Conservation (phyloP, 495 filamentous ascomycete genomes). For the Copromyces sp. region DNA sequence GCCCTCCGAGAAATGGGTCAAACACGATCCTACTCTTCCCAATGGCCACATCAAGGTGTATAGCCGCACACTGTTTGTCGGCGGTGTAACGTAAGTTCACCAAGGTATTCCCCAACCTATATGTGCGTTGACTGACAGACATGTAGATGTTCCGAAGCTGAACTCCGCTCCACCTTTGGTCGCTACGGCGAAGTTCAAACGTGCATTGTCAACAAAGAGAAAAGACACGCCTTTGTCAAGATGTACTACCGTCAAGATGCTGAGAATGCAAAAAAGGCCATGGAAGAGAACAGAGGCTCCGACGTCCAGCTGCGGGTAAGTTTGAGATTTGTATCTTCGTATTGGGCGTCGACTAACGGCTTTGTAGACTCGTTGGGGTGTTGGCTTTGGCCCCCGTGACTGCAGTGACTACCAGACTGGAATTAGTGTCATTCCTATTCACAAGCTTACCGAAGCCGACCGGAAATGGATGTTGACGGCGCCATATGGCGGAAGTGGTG, state of each 20-base stretch:
- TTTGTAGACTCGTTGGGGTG: conserved; percentile 82
- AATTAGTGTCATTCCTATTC: conserved; percentile 86
- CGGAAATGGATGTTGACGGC: conserved; percentile 95
- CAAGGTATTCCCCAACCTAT: conserved; percentile 8
- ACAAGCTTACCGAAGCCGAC: conserved; percentile 88
- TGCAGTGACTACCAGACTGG: conserved; percentile 93
- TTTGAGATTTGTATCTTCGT: conserved; percentile 7
- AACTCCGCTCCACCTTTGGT: conserved; percentile 67
- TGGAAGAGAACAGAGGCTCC: conserved; percentile 66
- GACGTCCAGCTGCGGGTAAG: conserved; percentile 74
- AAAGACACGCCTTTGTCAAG: conserved; percentile 97
- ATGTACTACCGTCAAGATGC: conserved; percentile 87
- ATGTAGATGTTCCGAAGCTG: conserved; percentile 61
- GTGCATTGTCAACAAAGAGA: conserved; percentile 95
- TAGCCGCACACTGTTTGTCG: conserved; percentile 91
- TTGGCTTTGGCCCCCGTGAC: conserved; percentile 93
- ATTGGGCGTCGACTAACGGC: conserved; percentile 10
- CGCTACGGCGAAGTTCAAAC: conserved; percentile 83
- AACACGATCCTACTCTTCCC: conserved; percentile 65
- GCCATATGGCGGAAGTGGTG: conserved; percentile 87
- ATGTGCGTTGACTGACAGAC: conserved; percentile 8
- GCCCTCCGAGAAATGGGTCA: conserved; percentile 57
- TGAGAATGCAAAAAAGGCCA: conserved; percentile 72
- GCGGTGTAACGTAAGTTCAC: conserved; percentile 75
- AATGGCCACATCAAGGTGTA: conserved; percentile 79